Conservation (phyloP, 192 early-diverging fungal species). For the Jimgerdemannia flammicorona region DNA sequence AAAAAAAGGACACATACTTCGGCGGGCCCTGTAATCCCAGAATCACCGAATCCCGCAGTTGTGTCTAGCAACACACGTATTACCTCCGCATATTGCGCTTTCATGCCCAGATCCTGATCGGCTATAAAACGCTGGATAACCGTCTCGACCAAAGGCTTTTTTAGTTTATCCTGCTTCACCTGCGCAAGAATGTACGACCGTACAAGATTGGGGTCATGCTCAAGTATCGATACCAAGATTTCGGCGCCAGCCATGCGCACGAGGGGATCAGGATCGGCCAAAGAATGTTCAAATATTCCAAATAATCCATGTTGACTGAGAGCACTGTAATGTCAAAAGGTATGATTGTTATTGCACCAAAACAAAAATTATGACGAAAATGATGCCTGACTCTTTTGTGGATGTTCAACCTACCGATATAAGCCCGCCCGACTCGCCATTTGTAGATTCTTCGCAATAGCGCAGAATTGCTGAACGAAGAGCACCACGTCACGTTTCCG, state of each 20-base stretch:
- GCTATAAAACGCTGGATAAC: slow-evolving; percentile 61
- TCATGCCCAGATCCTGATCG: slow-evolving; percentile 61
- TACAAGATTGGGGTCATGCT: slow-evolving; percentile 77
- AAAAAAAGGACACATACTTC: neutral
- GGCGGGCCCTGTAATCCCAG: slow-evolving; percentile 21
- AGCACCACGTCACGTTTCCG: slow-evolving; percentile 72
- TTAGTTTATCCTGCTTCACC: slow-evolving; percentile 35
- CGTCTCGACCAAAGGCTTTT: slow-evolving; percentile 60
- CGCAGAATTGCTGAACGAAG: slow-evolving; percentile 79
- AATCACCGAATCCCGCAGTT: slow-evolving; percentile 29
- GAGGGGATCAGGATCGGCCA: slow-evolving; percentile 49
- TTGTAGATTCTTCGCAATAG: slow-evolving; percentile 71
- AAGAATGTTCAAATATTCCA: slow-evolving; percentile 64
- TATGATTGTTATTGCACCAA: too few relatives aligned
- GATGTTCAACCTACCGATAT: slow-evolving; percentile 63
- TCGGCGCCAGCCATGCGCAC: slow-evolving; percentile 65
- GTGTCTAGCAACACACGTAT: slow-evolving; percentile 74
- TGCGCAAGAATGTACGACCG: slow-evolving; percentile 66
- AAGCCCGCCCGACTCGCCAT: slow-evolving; percentile 52
- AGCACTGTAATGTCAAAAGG: too few relatives aligned
- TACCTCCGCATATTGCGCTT: slow-evolving; percentile 69
- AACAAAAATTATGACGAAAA: too few relatives aligned
- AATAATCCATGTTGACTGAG: slow-evolving; percentile 80
- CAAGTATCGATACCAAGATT: slow-evolving; percentile 68
- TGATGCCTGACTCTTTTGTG: too few relatives aligned